Evolutionary conservation across 83 land plant genomes (phyloP).

Genomic region (Picea abies): DNA sequence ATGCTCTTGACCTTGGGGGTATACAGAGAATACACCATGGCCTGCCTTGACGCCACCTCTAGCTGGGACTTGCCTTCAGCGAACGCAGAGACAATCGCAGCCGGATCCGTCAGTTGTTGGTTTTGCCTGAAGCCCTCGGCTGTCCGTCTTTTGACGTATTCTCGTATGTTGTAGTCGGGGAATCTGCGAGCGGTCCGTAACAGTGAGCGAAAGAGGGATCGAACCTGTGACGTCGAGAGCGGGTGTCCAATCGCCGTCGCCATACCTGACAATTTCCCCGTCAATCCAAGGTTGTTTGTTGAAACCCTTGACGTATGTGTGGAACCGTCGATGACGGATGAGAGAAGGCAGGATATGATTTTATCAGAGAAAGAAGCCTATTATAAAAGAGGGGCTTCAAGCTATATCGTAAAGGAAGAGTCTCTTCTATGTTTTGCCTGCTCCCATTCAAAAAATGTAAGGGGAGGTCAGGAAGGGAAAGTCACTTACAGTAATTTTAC

Average conservation of each 20-base stretch:
- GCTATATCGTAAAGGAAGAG: too few relatives aligned
- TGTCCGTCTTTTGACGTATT: slow-evolving; percentile 68
- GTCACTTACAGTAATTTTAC: too few relatives aligned
- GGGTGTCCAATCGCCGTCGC: neutral
- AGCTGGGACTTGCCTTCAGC: slow-evolving; percentile 70
- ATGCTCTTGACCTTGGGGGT: slow-evolving; percentile 74
- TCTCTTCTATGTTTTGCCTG: too few relatives aligned
- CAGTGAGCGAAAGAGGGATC: slow-evolving; percentile 59
- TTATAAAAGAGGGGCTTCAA: too few relatives aligned
- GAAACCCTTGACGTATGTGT: too few relatives aligned
- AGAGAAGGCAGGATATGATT: too few relatives aligned
- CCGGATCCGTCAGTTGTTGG: slow-evolving; percentile 39
- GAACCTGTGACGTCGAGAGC: slow-evolving; percentile 51
- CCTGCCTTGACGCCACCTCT: slow-evolving; percentile 75
- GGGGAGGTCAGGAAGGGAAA: too few relatives aligned
- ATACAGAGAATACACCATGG: slow-evolving; percentile 67
- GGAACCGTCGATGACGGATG: too few relatives aligned
- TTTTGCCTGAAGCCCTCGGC: slow-evolving; percentile 60
- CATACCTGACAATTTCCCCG: neutral
- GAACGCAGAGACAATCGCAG: slow-evolving; percentile 48
- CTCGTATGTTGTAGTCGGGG: slow-evolving; percentile 84
- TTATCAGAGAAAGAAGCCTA: too few relatives aligned
- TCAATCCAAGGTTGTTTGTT: too few relatives aligned
- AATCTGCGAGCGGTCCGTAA: slow-evolving; percentile 60
- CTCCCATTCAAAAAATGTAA: too few relatives aligned